Evolutionary conservation across 345 rosid species (phyloP), one percentile per base, ranked within the genome.

Genomic region (Moricandia arvensis): DNA sequence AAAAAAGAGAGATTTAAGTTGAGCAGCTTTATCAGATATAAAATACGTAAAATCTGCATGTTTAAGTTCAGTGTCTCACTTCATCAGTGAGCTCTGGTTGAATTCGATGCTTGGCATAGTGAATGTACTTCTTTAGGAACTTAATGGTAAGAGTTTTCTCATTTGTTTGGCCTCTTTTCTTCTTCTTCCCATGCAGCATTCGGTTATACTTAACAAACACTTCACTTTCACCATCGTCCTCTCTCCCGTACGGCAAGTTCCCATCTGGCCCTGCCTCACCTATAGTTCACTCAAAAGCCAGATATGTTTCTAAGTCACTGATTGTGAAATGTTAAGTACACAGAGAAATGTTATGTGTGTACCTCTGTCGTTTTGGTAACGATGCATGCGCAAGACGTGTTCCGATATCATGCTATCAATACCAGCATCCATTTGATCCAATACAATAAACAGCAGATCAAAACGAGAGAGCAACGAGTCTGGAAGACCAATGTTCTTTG

Each of bases 351-450:
- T 41, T 55, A 64, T 66, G 62, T n/a, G 41, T 21, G 24, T 47
- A 95, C 99, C 97, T 82, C 93, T 91, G 79, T 90, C 97, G 26
- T 69, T 79, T 65, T 85, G 81, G 76, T 79, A 95, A 13, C 96
- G 93, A 73, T 95, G 99, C 91, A 95, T 95, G n/a, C 98, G 90
- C 80, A 95, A 82, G 73, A 95, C 99, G 78, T 95, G 99, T 76
- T 90, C 96, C 6, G 99, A 95, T 65, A 95, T 90, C 59, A 68
- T 84, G 34, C 88, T 90, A 81, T 95, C 99, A 59, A 95, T 89
- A 76, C 91, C 90, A 63, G 98, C 85, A 81, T 95, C 99, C 99
- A 95, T 95, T 89, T 95, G 99, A 83, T 95, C 99, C 90, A 95
- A 69, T 55, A 95, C 98, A 73, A 95, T 95, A 79, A 95, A 95